Evolutionary conservation across 129 eudicot species (phyloP), one percentile per base, ranked within the genome.

Genomic region (Chrysanthemum makinoi): DNA sequence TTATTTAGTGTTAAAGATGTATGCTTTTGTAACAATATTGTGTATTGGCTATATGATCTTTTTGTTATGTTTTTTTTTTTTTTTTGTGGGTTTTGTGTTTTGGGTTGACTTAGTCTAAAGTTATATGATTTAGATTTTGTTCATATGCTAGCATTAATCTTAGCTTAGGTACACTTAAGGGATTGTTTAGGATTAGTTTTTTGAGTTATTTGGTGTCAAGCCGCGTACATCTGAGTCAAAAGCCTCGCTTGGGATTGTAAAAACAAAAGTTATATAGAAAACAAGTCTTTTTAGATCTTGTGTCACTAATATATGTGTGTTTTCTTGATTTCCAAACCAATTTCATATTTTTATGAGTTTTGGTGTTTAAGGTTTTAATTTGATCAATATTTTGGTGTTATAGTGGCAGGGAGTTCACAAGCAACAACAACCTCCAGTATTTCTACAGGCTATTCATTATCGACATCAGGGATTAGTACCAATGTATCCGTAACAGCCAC

Each of bases 401-500:
- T 54, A 72, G 81, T 69, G 68, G 82, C 74, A 77, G 88, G 86
- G 10, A 73, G 75, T 75, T 91, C 95, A 18, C 80, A 73, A 10
- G 65, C 86, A 74, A 79, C 86, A 69, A 68, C 77, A 65, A 4
- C 47, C 20, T 30, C 66, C 39, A 75, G 79, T 69, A 74, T 75
- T 28, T 74, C 83, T 28, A 72, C 81, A 69, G 69, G 79, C 51
- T 80, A 79, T 58, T 70, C 58, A 48, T 43, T 77, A 19, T 77
- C 70, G 3, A 54, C 79, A 56, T 76, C 89, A 33, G 80, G 80
- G 49, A 67, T 72, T 35, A 82, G 90, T 68, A 80, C 82, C 60
- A 82, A 58, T 57, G 68, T 74, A 66, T 90, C 95, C 1, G 77
- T 48, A 85, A 80, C 78, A 88, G 97, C 77, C 80, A 46, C 57